A percentile compares a stretch with the other conserved stretches of the same genome.
Evolutionary conservation across 2,329 filamentous ascomycete genomes (phyloP).

Genomic region (Alternaria panax): DNA sequence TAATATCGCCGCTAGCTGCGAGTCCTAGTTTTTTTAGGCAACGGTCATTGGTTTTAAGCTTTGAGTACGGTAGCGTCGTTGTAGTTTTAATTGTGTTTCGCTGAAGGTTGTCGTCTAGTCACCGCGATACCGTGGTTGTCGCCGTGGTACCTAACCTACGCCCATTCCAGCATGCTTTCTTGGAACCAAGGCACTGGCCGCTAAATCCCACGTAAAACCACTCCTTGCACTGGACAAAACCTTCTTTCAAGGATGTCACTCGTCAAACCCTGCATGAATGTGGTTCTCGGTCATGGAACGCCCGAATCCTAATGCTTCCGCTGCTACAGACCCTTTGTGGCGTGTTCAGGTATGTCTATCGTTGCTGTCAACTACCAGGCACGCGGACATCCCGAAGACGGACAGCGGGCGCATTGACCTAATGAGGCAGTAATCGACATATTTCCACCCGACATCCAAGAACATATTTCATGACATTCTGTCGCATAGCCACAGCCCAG

Average conservation of each 20-base stretch:
- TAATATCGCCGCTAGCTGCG: too few relatives aligned
- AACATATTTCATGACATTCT: not conserved
- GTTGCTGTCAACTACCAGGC: not conserved
- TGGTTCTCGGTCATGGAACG: not conserved
- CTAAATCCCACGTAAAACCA: not conserved
- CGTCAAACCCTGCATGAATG: not conserved
- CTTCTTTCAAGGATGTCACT: not conserved
- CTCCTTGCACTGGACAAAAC: not conserved
- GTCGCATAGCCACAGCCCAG: not conserved
- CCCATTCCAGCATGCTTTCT: not conserved
- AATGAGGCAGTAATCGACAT: not conserved
- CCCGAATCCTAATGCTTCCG: not conserved
- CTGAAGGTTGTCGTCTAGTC: too few relatives aligned
- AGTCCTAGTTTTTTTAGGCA: too few relatives aligned
- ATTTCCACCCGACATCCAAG: not conserved
- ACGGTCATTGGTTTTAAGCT: too few relatives aligned
- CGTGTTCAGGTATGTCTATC: not conserved
- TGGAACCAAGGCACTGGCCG: not conserved
- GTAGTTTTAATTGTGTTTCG: too few relatives aligned
- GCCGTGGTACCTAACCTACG: too few relatives aligned
- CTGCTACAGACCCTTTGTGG: not conserved
- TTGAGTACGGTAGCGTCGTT: too few relatives aligned
- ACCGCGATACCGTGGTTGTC: too few relatives aligned
- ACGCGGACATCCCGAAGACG: not conserved
- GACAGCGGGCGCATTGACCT: not conserved